A percentile compares a stretch with the other conserved stretches of the same genome.
phyloP scores from a whole-genome alignment of 2,329 filamentous ascomycete species.

The Penicillium sp. region DNA sequence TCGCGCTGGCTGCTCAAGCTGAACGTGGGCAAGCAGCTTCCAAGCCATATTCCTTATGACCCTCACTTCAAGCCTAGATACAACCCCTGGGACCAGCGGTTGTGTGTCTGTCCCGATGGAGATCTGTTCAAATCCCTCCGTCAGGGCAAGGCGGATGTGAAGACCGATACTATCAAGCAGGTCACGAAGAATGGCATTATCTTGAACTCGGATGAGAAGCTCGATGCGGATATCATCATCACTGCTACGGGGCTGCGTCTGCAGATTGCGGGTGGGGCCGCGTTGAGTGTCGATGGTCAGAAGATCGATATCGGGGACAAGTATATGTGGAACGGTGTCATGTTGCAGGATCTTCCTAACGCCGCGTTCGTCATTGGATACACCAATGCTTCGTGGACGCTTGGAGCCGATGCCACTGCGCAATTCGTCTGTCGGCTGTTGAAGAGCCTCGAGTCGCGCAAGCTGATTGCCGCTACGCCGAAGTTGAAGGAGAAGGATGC shows the following conservation, averaged over 20 bases:
- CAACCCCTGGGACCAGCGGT: conserved; percentile 71
- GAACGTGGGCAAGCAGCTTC: conserved; percentile 54
- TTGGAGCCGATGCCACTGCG: conserved; percentile 48
- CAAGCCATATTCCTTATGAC: conserved; percentile 56
- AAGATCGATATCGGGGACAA: conserved; percentile 36
- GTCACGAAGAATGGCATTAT: conserved; percentile 54
- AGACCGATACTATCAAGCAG: conserved; percentile 56
- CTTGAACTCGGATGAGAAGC: conserved; percentile 46
- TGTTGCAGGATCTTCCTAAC: conserved; percentile 50
- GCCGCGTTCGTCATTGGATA: conserved; percentile 46
- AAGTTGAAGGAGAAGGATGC: conserved; percentile 21
- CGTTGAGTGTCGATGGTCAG: conserved; percentile 41
- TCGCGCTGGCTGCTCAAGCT: conserved; percentile 53
- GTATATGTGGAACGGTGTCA: conserved; percentile 47
- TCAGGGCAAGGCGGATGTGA: conserved; percentile 54
- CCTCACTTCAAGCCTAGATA: conserved; percentile 68
- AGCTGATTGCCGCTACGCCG: conserved; percentile 31
- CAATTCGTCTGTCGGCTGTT: conserved; percentile 42
- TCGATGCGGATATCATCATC: conserved; percentile 47
- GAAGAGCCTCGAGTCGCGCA: conserved; percentile 31
- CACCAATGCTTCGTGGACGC: conserved; percentile 48
- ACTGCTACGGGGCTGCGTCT: conserved; percentile 49
- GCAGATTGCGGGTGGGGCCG: conserved; percentile 40
- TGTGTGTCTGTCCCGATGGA: conserved; percentile 68
- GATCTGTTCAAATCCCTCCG: conserved; percentile 60